Base-by-base conservation (phyloP, 140 eudicot genomes). In the Ambrosia hybrid region DNA sequence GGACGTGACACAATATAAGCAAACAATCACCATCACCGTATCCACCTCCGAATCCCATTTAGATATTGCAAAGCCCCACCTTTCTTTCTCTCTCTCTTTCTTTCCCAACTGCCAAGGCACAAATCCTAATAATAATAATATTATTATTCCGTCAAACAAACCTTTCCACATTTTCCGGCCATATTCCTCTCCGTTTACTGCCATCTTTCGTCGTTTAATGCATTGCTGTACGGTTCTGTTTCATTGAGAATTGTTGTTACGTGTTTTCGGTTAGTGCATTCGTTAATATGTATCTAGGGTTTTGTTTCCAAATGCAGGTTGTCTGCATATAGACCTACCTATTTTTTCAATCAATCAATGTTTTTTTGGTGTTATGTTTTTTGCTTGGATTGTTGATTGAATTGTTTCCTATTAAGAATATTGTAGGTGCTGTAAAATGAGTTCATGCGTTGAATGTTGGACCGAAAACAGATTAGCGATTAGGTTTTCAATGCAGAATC, bases 81-180 rank as follows among this genome's bases (percentile, higher is more conserved):
- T 14, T 61, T n/a, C n/a, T n/a, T n/a, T n/a, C n/a, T 38, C 61
- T 21, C 30, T 21, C 30, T 21, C 30, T 21, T 21, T 57, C 74
- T 76, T 76, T 67, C 80, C 80, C 74, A 57, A 76, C 74, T 48
- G 74, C 74, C 79, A 67, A 75, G 59, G 73, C 79, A 67, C 69
- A 55, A 57, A 37, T 61, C 72, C 69, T 38, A 57, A 37, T 61
- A 71, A 30, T 59, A 3, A n/a, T n/a, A 41, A 41, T 41, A 41
- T 41, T 41, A 41, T 41, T 48, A 11, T 33, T 3, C 51, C 63
- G 30, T 21, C 30, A 0, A 21, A 45, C 15, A 75, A 67, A 55
- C 34, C 59, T 61, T 57, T 14, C 15, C 62, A 13, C 6, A n/a
- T 6, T 13, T 57, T 45, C 73, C 56, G 37, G 17, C 66, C 30